Conservation (phyloP, 169 alveolate species). For the Cyclospora cayetanensis region DNA sequence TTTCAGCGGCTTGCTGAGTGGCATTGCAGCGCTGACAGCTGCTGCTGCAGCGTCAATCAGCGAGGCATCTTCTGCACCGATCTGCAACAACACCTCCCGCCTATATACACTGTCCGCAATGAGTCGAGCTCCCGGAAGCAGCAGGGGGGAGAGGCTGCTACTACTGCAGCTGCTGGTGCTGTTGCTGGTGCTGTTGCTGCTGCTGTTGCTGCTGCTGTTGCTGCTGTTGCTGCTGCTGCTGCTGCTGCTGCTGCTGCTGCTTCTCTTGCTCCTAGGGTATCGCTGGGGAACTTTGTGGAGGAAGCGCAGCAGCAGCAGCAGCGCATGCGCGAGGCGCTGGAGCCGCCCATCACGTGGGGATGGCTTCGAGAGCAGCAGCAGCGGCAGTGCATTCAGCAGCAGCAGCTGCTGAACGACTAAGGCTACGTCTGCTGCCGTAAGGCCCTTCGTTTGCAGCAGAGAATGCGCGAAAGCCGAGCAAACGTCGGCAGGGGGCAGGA, state of each 20-base stretch:
- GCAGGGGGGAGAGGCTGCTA: background rate
- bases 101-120: conserved; percentile 2
- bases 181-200: conserved; percentile 19
- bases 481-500: background rate
- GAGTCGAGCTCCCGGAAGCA: conserved; percentile 41
- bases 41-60: conserved; percentile 60
- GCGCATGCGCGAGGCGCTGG: conserved; percentile 24
- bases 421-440: conserved; percentile 34
- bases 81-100: conserved; percentile 34
- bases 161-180: background rate
- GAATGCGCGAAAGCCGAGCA: conserved; percentile 7
- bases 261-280: background rate
- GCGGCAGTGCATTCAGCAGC: conserved; percentile 57
- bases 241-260: conserved; percentile 36
- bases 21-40: conserved; percentile 49
- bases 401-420: conserved; percentile 38
- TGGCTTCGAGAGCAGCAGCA: background rate
- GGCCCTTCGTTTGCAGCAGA: conserved; percentile 46
- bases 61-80: conserved; percentile 38
- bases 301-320: conserved; percentile 68
- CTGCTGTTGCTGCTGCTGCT: conserved; percentile 17
- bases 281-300: background rate
- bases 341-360: background rate
- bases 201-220: conserved; percentile 3
- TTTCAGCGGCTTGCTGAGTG: conserved; percentile 17